Base-by-base conservation (phyloP, 2,329 filamentous ascomycete genomes). In the Aspergillus novoparasiticus region DNA sequence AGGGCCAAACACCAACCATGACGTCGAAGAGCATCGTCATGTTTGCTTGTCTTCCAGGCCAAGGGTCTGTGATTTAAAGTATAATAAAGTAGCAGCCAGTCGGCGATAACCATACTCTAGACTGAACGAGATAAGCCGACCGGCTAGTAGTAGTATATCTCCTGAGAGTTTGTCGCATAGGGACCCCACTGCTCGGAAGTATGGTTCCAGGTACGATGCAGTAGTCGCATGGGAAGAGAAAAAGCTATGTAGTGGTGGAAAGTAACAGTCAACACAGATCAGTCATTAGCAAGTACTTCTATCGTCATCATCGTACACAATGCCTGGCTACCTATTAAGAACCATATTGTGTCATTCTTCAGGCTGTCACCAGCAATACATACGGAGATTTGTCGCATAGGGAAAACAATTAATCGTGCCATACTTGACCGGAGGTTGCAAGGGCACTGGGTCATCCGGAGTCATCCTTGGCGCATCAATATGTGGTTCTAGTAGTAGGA, bases 181-280 rank as follows among this genome's bases (percentile, higher is more conserved):
- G 51, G 51, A 23, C 21, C 46, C 57, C 26, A 48, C 57, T 6
- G 45, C 19, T 36, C 45, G 30, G 32, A 53, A 26, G 48, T 30
- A 53, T 48, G 57, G 57, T 41, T n/a, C 43, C 46, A 43, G 57
- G 57, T 59, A 59, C 57, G 23, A 21, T 59, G 46, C 48, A 43
- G 46, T 32, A 43, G 58, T 59, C 58, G 58, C 58, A 41, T 59
- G 48, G 36, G 58, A 41, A 53, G 50, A 54, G 19, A 32, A 34
- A 53, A 19, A n/a, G 46, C 46, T 41, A 39, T 39, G 28, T 32
- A 51, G 36, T 53, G 41, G 46, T 54, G 48, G 21, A 51, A 54
- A 43, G 36, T 43, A 55, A 39, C 21, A 36, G 26, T 39, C 51
- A 19, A 11, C 26, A 12, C 14, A 26, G 28, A 53, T 32, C 50